phyloP scores from a whole-genome alignment of 202 grass and related monocot species.

The Zoysia matrella region DNA sequence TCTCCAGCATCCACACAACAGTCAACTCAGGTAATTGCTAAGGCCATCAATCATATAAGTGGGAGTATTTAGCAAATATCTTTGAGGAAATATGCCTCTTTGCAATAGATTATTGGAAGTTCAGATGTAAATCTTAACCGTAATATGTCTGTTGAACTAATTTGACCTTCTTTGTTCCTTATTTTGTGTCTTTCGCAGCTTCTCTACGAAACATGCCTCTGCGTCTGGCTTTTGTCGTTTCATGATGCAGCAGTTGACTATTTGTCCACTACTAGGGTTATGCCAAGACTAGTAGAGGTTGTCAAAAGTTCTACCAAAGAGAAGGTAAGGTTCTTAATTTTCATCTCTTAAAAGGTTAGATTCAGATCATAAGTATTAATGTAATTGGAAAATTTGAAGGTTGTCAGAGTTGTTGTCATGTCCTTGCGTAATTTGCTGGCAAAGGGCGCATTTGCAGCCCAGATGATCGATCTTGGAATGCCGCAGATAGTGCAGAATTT shows the following conservation, averaged over 20 bases:
- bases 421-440: constrained; percentile 82
- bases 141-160: constrained; percentile 32
- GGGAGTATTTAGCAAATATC: constrained; percentile 11
- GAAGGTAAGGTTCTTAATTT: constrained; percentile 59
- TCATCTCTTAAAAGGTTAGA: background rate
- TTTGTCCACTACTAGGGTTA: constrained; percentile 81
- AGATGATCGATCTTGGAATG: constrained; percentile 98
- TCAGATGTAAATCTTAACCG: background rate
- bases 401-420: constrained; percentile 90
- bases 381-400: constrained; percentile 46
- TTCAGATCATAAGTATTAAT: constrained; percentile 10
- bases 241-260: constrained; percentile 90
- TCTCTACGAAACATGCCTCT: constrained; percentile 94
- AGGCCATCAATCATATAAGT: constrained; percentile 16
- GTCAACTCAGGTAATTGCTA: constrained; percentile 79
- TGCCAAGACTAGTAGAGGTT: constrained; percentile 89
- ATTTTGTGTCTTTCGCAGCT: constrained; percentile 67
- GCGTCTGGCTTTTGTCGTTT: constrained; percentile 94
- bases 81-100: background rate
- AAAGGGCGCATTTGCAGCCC: constrained; percentile 83
- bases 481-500: constrained; percentile 86
- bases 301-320: constrained; percentile 97
- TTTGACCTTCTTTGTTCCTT: constrained; percentile 29
- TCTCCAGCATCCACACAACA: constrained; percentile 88
- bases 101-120: constrained; percentile 14